Evolutionary conservation across 495 filamentous ascomycete species (phyloP), one percentile per base, ranked within the genome.

Genomic region (Aspergillus hancockii): DNA sequence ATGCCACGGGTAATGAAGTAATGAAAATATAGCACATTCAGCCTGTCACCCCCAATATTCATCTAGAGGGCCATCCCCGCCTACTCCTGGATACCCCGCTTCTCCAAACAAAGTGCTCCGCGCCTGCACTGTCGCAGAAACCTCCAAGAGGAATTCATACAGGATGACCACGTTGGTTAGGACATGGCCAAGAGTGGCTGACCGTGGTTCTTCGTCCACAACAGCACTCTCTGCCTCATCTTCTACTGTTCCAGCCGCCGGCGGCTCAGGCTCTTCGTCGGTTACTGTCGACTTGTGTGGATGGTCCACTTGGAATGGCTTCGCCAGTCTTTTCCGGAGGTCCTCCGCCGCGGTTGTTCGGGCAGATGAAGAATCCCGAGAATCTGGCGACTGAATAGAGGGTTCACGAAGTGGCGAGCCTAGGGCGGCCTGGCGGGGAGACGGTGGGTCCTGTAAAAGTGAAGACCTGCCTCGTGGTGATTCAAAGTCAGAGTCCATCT

Each of bases 81-180:
- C 51, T 23, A 59, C 55, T 12, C 52, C 55, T 16, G 54, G 59
- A 60, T 75, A 92, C 55, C 82, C 85, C 10, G 96, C 89, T 72
- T 98, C 94, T 41, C 85, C 87, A 75, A 97, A 96, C 40, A 98
- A 65, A 51, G 87, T 89, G 3, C 91, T 90, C 53, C 94, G 79
- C 12, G 92, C 88, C 66, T 98, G 91, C 53, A 96, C 82, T 65
- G 96, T 72, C 9, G 93, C 93, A 3, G 91, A 88, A 36, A 98
- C 69, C 74, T 98, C 94, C 45, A 98, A 76, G 7, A 97, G 72
- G 70, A 98, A 98, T 62, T 95, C 90, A 69, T 88, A 79, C 31
- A 81, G 58, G 18, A 82, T 77, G 19, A 83, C 72, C 38, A 79
- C 75, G 63, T 85, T 81, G 7, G 94, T 97, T 54, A 98, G 76